A percentile compares a stretch with the other conserved stretches of the same genome.
These are phyloP conservation scores for Blepharisma japonicum DNA, from an alignment of 73 alveolate species.

Conservation along the genomic window DNA sequence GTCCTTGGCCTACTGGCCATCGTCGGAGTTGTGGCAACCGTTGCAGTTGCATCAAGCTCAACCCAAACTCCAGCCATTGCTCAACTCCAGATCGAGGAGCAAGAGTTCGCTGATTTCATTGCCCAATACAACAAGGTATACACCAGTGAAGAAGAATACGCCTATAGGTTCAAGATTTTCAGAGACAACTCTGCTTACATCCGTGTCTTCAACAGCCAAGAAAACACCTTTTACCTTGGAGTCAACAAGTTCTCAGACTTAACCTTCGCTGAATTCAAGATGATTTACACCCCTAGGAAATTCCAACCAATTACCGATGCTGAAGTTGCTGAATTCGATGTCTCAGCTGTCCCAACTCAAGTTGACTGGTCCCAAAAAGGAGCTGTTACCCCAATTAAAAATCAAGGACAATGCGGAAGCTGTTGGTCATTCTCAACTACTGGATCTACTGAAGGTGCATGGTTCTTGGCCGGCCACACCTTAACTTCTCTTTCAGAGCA, in stretches of 20 bases:
- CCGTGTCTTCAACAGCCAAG: too few relatives aligned
- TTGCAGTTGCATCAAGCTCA: too few relatives aligned
- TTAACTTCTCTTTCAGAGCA: slow-evolving; percentile 37
- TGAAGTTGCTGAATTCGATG: not conserved
- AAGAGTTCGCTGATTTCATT: slow-evolving; percentile 47
- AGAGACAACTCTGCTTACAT: slow-evolving; percentile 11
- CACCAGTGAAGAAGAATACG: slow-evolving; percentile 44
- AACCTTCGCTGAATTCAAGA: slow-evolving; percentile 47
- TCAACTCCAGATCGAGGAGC: not conserved
- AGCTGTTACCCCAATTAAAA: slow-evolving; percentile 58
- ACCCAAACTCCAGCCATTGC: too few relatives aligned
- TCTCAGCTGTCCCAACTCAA: slow-evolving; percentile 17
- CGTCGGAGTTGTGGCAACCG: too few relatives aligned
- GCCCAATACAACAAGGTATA: slow-evolving; percentile 48
- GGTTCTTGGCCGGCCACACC: slow-evolving; percentile 28
- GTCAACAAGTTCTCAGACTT: slow-evolving; percentile 52
- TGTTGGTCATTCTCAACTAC: slow-evolving; percentile 75
- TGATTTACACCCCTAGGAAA: slow-evolving; percentile 36
- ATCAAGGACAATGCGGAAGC: slow-evolving; percentile 76
- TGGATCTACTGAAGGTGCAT: slow-evolving; percentile 49
- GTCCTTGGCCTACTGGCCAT: too few relatives aligned
- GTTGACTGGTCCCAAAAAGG: slow-evolving; percentile 64
- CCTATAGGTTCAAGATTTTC: slow-evolving; percentile 22
- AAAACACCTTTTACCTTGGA: too few relatives aligned
- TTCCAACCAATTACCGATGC: not conserved